Percentiles rank a stretch among this genome's conserved stretches.
Conservation (phyloP, 2,329 filamentous ascomycete species). For the Exophiala alcalophila region DNA sequence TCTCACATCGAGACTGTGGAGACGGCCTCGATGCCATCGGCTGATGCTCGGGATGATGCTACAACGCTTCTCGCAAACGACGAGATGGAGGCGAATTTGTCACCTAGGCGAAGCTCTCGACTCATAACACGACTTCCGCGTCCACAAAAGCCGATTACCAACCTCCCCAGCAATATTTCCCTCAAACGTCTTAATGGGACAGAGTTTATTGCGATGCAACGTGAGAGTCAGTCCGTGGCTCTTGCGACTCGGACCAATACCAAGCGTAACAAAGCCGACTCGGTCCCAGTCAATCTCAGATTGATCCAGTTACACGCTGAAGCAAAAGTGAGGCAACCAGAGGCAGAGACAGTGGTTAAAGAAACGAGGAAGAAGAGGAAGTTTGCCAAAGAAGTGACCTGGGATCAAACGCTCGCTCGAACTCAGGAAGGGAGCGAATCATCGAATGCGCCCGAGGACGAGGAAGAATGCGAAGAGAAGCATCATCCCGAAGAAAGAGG, state of each 20-base stretch:
- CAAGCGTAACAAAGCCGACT: conserved; percentile 41
- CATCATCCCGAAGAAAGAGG: neutral
- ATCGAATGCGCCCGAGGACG: neutral
- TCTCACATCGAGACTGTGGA: conserved; percentile 3
- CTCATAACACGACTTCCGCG: conserved; percentile 29
- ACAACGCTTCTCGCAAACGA: conserved; percentile 7
- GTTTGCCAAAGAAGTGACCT: conserved; percentile 4
- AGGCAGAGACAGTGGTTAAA: neutral
- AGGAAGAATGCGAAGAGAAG: neutral
- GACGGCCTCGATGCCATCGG: neutral
- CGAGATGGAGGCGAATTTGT: conserved; percentile 9
- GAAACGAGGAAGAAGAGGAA: conserved; percentile 1
- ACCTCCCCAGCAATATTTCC: conserved; percentile 39
- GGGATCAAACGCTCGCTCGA: conserved; percentile 5
- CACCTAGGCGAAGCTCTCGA: conserved; percentile 40
- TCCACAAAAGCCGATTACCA: conserved; percentile 21
- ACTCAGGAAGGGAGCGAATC: conserved; percentile 1
- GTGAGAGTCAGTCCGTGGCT: conserved; percentile 42
- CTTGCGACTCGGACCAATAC: conserved; percentile 44
- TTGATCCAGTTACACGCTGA: conserved; percentile 27
- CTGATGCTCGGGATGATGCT: neutral
- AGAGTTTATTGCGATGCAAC: conserved; percentile 45
- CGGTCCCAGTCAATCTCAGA: conserved; percentile 26
- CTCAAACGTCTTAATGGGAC: conserved; percentile 45
- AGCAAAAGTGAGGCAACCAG: conserved; percentile 13